These are phyloP conservation scores for Vanderwaltozyma polyspora DNA, from an alignment of 805 yeast genomes.

Conservation along the genomic window DNA sequence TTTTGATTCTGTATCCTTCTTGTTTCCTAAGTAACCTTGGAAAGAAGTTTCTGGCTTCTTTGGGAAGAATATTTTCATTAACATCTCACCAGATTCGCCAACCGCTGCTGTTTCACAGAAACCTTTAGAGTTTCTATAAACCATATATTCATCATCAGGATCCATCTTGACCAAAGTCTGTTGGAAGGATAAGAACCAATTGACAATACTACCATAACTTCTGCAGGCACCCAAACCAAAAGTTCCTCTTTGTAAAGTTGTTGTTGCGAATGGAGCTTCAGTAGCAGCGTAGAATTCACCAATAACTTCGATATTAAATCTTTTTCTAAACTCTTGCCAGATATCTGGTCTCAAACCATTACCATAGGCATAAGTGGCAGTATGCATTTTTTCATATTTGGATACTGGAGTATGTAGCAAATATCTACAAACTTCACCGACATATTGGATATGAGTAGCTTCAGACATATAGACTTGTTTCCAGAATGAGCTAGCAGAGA, in stretches of 20 bases:
- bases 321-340: slow-evolving; percentile 67
- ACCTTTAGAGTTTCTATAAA: slow-evolving; percentile 63
- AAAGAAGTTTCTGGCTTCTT: slow-evolving; percentile 60
- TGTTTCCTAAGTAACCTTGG: slow-evolving; percentile 83
- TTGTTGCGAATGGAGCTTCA: slow-evolving; percentile 82
- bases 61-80: slow-evolving; percentile 61
- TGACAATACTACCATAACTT: slow-evolving; percentile 56
- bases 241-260: slow-evolving; percentile 66
- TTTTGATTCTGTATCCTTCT: slow-evolving; percentile 68
- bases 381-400: slow-evolving; percentile 54
- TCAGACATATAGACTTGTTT: slow-evolving; percentile 61
- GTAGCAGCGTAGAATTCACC: slow-evolving; percentile 94
- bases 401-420: slow-evolving; percentile 54
- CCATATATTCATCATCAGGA: slow-evolving; percentile 61
- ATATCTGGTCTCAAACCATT: slow-evolving; percentile 85
- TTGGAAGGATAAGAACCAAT: slow-evolving; percentile 37
- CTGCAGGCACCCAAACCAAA: slow-evolving; percentile 84
- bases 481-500: slow-evolving; percentile 82
- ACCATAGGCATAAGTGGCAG: slow-evolving; percentile 66
- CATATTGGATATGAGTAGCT: slow-evolving; percentile 83
- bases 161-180: slow-evolving; percentile 65
- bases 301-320: slow-evolving; percentile 63
- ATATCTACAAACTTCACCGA: slow-evolving; percentile 90
- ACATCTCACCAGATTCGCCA: slow-evolving; percentile 77
- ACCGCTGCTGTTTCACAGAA: slow-evolving; percentile 41